Conservation (phyloP, 1,284 basidiomycete species). For the Ceratobasidium sp. region DNA sequence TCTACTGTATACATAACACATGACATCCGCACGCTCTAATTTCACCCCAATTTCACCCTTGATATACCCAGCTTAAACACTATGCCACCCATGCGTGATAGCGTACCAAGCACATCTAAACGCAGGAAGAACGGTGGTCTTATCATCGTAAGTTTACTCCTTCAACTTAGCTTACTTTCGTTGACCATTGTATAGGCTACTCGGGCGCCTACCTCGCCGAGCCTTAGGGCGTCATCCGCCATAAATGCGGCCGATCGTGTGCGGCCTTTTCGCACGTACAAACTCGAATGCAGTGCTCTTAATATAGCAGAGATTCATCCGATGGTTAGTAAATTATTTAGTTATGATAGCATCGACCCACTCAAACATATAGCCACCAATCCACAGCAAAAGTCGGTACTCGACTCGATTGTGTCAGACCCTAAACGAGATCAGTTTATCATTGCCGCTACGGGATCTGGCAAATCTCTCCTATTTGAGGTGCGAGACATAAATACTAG, state of each 20-base stretch:
- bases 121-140: slow-evolving; percentile 4
- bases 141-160: neutral
- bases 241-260: neutral
- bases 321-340: slow-evolving; percentile 29
- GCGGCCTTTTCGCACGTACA: neutral
- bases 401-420: slow-evolving; percentile 28
- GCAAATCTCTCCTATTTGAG: slow-evolving; percentile 42
- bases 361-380: too few relatives aligned
- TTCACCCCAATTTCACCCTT: too few relatives aligned
- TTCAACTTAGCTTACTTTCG: neutral
- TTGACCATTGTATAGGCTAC: neutral
- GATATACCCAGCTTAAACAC: neutral
- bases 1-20: too few relatives aligned
- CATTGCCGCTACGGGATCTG: slow-evolving; percentile 42
- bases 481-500: neutral
- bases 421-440: slow-evolving; percentile 37
- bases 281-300: slow-evolving; percentile 7
- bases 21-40: neutral
- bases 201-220: neutral
- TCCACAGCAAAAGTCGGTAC: slow-evolving; percentile 32
- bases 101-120: neutral
- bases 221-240: neutral
- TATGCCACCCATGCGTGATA: slow-evolving; percentile 4
- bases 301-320: slow-evolving; percentile 18
- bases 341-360: neutral